Percentiles rank a stretch among this genome's conserved stretches.
These are phyloP conservation scores for Venturia effusa DNA, from an alignment of 2,329 filamentous ascomycete species.

Conservation along the genomic window DNA sequence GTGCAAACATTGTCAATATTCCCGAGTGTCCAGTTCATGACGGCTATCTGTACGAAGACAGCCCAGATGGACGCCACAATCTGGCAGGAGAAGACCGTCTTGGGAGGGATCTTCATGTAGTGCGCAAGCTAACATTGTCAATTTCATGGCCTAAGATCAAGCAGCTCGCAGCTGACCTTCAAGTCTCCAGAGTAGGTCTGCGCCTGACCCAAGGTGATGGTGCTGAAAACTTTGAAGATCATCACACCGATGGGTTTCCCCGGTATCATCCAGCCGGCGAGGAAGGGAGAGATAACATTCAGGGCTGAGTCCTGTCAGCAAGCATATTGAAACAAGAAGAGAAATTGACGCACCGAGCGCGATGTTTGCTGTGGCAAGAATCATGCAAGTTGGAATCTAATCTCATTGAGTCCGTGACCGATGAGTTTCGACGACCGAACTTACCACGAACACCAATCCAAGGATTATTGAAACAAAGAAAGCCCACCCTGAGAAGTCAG, in stretches of 20 bases:
- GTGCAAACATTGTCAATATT: constrained; percentile 56
- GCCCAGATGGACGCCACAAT: constrained; percentile 56
- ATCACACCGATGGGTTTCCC: constrained; percentile 39
- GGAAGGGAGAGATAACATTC: constrained; percentile 38
- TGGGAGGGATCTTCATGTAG: constrained; percentile 48
- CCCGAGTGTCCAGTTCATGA: constrained; percentile 46
- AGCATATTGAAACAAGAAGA: background rate
- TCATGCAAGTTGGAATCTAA: constrained; percentile 40
- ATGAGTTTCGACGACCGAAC: background rate
- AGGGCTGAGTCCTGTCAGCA: constrained; percentile 17
- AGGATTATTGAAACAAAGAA: constrained; percentile 43
- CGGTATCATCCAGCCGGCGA: constrained; percentile 39
- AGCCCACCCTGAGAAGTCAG: constrained; percentile 24
- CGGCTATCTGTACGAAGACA: constrained; percentile 54
- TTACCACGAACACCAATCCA: constrained; percentile 24
- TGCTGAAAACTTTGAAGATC: constrained; percentile 31
- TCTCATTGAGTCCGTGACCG: background rate
- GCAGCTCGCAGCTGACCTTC: constrained; percentile 17
- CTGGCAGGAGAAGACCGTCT: constrained; percentile 56
- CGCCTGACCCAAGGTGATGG: background rate
- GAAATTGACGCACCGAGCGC: constrained; percentile 30
- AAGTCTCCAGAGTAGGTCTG: constrained; percentile 20
- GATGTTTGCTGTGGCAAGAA: constrained; percentile 49
- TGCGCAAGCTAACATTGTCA: constrained; percentile 40
- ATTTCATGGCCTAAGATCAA: constrained; percentile 34